Evolutionary conservation across 768 basidiomycete species (phyloP).

Genomic region (Gelatoporia subvermispora): DNA sequence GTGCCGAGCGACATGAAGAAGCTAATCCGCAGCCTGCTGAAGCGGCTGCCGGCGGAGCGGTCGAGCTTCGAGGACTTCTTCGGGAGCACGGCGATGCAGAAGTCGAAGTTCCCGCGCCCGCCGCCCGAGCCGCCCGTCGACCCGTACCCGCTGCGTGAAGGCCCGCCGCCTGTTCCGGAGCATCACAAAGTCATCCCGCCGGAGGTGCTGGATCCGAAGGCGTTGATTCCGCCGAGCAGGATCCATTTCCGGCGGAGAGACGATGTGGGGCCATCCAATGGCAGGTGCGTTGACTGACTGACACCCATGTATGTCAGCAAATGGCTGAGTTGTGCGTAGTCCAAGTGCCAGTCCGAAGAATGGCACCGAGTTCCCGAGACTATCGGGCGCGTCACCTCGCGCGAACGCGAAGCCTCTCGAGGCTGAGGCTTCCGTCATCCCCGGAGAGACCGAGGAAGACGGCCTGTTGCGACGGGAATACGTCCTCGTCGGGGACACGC

Average conservation of each 20-base stretch:
- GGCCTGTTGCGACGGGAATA: slow-evolving; percentile 81
- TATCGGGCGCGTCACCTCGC: slow-evolving; percentile 3
- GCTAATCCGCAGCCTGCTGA: slow-evolving; percentile 79
- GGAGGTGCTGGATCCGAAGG: slow-evolving; percentile 75
- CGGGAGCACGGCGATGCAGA: slow-evolving; percentile 67
- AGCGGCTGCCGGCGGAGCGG: slow-evolving; percentile 77
- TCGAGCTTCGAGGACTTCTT: slow-evolving; percentile 94
- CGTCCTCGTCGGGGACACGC: slow-evolving; percentile 86
- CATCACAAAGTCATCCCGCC: slow-evolving; percentile 72
- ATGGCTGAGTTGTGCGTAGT: neutral
- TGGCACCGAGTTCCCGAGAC: slow-evolving; percentile 1
- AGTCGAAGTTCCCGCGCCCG: slow-evolving; percentile 71
- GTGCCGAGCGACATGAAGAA: slow-evolving; percentile 84
- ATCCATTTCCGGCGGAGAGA: slow-evolving; percentile 56
- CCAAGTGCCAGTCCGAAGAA: neutral
- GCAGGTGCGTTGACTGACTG: neutral
- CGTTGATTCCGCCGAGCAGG: slow-evolving; percentile 78
- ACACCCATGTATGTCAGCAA: neutral
- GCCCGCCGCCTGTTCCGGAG: slow-evolving; percentile 53
- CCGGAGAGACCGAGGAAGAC: slow-evolving; percentile 82
- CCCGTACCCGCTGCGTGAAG: slow-evolving; percentile 19
- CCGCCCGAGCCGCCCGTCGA: slow-evolving; percentile 25
- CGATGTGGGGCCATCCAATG: neutral
- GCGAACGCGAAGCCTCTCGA: slow-evolving; percentile 29
- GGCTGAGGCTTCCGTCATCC: slow-evolving; percentile 64